Percentiles rank a stretch among this genome's conserved stretches.
Evolutionary conservation across 371 early-diverging fungal species (phyloP).

Genomic region (Rhizopus delemar): DNA sequence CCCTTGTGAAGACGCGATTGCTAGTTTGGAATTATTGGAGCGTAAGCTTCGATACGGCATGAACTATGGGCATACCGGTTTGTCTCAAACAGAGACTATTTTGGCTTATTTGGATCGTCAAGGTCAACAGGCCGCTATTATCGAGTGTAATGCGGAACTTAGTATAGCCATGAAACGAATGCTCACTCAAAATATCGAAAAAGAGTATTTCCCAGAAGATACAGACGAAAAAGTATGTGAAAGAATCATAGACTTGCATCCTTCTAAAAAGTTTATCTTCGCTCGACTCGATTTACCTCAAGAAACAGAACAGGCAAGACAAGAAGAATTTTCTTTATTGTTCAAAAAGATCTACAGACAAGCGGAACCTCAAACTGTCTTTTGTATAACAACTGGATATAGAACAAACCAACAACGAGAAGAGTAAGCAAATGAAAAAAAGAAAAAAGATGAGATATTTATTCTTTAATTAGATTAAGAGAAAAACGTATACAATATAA

Average conservation of each 20-base stretch:
- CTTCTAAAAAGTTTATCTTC: slow-evolving; percentile 14
- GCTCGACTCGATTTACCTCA: slow-evolving; percentile 24
- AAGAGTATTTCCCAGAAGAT: slow-evolving; percentile 13
- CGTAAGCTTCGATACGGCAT: slow-evolving; percentile 47
- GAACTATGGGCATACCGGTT: slow-evolving; percentile 28
- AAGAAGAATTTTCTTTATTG: slow-evolving; percentile 7
- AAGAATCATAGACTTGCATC: slow-evolving; percentile 27
- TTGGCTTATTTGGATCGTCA: slow-evolving; percentile 18
- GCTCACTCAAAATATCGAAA: slow-evolving; percentile 11
- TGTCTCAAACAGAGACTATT: slow-evolving; percentile 26
- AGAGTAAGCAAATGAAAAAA: slow-evolving; percentile 6
- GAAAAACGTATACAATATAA: slow-evolving; percentile 29
- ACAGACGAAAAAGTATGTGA: slow-evolving; percentile 20
- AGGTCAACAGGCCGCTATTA: slow-evolving; percentile 16
- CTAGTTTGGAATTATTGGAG: slow-evolving; percentile 66
- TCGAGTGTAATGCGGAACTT: slow-evolving; percentile 21
- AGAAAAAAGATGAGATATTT: background rate
- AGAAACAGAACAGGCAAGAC: slow-evolving; percentile 14
- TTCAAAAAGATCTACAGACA: slow-evolving; percentile 18
- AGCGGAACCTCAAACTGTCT: slow-evolving; percentile 29
- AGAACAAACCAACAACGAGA: slow-evolving; percentile 26
- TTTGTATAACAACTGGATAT: slow-evolving; percentile 30
- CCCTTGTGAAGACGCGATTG: slow-evolving; percentile 69
- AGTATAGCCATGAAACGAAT: slow-evolving; percentile 14
- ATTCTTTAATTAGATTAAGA: slow-evolving; percentile 19